phyloP scores from a whole-genome alignment of 441 rosid genomes.

The Viola pubescens region DNA sequence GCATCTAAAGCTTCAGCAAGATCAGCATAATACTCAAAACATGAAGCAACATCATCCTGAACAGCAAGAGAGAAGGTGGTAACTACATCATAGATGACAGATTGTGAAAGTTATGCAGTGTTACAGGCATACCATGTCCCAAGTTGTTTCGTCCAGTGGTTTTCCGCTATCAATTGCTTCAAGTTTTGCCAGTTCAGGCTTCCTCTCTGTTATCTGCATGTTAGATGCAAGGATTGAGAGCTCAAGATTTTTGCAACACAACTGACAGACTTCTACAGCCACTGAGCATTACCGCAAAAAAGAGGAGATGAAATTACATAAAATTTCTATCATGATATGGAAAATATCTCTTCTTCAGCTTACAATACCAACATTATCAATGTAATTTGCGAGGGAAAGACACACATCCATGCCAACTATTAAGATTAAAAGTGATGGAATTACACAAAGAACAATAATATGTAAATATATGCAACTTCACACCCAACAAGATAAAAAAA shows the following conservation, averaged over 20 bases:
- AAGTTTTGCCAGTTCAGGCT: slow-evolving; percentile 66
- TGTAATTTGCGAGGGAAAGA: too few species aligned
- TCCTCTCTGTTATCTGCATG: slow-evolving; percentile 67
- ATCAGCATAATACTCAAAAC: slow-evolving; percentile 91
- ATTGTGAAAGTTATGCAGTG: slow-evolving; percentile 3
- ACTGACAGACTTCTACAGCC: neutral
- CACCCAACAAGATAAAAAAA: too few species aligned
- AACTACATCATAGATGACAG: slow-evolving; percentile 10
- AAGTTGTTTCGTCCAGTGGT: slow-evolving; percentile 84
- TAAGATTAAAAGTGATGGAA: too few species aligned
- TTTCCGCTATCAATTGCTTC: slow-evolving; percentile 90
- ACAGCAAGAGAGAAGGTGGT: slow-evolving; percentile 18
- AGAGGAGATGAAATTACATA: too few species aligned
- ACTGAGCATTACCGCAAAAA: too few species aligned
- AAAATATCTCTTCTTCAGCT: too few species aligned
- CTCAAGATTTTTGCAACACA: neutral
- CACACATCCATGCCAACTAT: too few species aligned
- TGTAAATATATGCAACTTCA: too few species aligned
- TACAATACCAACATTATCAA: too few species aligned
- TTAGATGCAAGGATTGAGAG: neutral
- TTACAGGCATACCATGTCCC: slow-evolving; percentile 68
- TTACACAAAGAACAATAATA: too few species aligned
- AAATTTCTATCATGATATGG: too few species aligned
- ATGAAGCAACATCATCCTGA: slow-evolving; percentile 95
- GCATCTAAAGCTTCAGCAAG: slow-evolving; percentile 95